phyloP scores from a whole-genome alignment of 495 filamentous ascomycete genomes.

The Hypoxylon crocopeplum region DNA sequence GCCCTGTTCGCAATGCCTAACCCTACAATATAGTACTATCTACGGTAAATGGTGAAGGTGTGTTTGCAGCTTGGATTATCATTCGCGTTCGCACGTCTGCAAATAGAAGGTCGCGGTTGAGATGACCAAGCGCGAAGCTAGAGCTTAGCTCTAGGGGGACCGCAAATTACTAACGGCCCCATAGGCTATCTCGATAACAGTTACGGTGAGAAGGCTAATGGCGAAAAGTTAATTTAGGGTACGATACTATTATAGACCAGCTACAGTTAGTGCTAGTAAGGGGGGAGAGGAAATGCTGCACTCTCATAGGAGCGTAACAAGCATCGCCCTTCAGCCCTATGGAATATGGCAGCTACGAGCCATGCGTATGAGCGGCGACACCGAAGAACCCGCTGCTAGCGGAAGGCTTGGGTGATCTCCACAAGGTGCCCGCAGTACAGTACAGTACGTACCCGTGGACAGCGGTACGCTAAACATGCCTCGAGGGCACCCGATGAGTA shows the following conservation, averaged over 20 bases:
- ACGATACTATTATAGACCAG: slow-evolving; percentile 10
- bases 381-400: slow-evolving; percentile 27
- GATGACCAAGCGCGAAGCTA: slow-evolving; percentile 18
- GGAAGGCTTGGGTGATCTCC: neutral
- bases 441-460: no score
- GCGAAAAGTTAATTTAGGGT: slow-evolving; percentile 11
- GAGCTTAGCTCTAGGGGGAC: slow-evolving; percentile 1
- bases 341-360: neutral
- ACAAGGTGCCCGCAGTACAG: neutral
- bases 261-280: neutral
- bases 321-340: slow-evolving; percentile 31
- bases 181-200: slow-evolving; percentile 31
- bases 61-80: neutral
- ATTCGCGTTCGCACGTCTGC: slow-evolving; percentile 11
- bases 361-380: slow-evolving; percentile 31
- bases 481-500: slow-evolving; percentile 2
- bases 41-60: neutral
- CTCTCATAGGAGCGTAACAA: slow-evolving; percentile 22
- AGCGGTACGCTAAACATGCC: no score
- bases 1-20: no score
- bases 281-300: slow-evolving; percentile 8
- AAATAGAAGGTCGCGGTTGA: slow-evolving; percentile 23
- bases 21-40: neutral
- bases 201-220: neutral
- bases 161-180: slow-evolving; percentile 11